Evolutionary conservation across 495 filamentous ascomycete species (phyloP).

Genomic region (Endocarpon pusillum): DNA sequence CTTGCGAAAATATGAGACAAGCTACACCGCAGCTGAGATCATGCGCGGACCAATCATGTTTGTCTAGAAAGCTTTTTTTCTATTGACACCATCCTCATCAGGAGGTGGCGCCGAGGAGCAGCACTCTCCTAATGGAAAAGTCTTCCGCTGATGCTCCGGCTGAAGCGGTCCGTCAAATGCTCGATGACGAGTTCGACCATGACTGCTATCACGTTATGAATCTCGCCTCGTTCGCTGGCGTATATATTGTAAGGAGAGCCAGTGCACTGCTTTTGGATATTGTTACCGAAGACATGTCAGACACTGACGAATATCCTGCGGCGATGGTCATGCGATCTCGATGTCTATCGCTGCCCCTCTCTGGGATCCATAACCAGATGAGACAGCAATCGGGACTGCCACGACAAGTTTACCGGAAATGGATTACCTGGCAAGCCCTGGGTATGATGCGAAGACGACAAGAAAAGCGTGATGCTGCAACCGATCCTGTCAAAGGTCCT

Average conservation of each 20-base stretch:
- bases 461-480: no score
- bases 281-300: conserved; percentile 46
- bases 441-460: conserved; percentile 72
- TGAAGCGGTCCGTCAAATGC: conserved; percentile 47
- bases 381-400: conserved; percentile 53
- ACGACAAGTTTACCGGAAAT: conserved; percentile 61
- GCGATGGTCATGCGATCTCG: conserved; percentile 57
- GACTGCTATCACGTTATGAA: conserved; percentile 60
- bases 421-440: conserved; percentile 53
- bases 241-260: conserved; percentile 53
- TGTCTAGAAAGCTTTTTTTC: no score
- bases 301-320: conserved; percentile 62
- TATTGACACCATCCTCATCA: no score
- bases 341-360: conserved; percentile 47
- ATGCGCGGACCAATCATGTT: no score
- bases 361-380: conserved; percentile 46
- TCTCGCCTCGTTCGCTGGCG: conserved; percentile 54
- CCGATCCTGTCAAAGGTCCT: no score
- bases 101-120: no score
- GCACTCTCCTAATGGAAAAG: no score
- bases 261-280: conserved; percentile 51
- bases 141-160: conserved; percentile 43
- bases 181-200: conserved; percentile 58
- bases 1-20: no score
- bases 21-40: no score